Conservation (phyloP, 768 basidiomycete species). For the Cystofilobasidium macerans region DNA sequence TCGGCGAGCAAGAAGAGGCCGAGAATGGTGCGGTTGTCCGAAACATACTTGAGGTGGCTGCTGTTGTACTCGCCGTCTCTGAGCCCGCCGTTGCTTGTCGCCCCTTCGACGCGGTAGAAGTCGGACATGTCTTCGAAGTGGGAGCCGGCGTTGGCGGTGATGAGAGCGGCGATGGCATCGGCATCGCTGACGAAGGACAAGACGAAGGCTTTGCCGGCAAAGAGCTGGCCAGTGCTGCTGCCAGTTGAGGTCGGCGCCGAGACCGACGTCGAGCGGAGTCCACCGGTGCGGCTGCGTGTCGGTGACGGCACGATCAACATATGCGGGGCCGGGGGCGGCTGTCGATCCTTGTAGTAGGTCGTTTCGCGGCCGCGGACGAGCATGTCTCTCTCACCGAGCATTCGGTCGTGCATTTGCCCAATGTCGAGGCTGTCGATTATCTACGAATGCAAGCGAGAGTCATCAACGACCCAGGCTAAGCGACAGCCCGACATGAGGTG, state of each 20-base stretch:
- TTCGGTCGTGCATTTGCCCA: neutral
- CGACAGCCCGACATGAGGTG: no score
- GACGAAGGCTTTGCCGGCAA: neutral
- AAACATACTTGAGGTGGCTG: neutral
- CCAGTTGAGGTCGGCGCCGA: neutral
- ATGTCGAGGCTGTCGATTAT: neutral
- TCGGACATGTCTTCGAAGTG: conserved; percentile 26
- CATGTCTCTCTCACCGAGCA: neutral
- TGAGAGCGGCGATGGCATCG: neutral
- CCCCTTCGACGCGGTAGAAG: conserved; percentile 23
- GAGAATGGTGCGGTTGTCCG: conserved; percentile 16
- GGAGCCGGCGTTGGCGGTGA: conserved; percentile 26
- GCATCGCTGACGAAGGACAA: neutral
- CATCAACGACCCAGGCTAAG: no score
- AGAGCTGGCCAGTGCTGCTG: neutral
- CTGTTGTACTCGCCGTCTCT: conserved; percentile 5
- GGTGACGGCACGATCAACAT: neutral
- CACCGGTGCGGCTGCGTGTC: neutral
- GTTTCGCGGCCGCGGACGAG: neutral
- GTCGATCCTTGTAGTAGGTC: neutral
- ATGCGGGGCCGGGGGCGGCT: neutral
- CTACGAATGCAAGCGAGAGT: neutral
- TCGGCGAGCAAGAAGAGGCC: conserved; percentile 38
- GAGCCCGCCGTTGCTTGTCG: neutral
- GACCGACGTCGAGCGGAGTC: neutral